Base-by-base conservation (phyloP, 2,329 filamentous ascomycete species). In the Aspergillus sp. region DNA sequence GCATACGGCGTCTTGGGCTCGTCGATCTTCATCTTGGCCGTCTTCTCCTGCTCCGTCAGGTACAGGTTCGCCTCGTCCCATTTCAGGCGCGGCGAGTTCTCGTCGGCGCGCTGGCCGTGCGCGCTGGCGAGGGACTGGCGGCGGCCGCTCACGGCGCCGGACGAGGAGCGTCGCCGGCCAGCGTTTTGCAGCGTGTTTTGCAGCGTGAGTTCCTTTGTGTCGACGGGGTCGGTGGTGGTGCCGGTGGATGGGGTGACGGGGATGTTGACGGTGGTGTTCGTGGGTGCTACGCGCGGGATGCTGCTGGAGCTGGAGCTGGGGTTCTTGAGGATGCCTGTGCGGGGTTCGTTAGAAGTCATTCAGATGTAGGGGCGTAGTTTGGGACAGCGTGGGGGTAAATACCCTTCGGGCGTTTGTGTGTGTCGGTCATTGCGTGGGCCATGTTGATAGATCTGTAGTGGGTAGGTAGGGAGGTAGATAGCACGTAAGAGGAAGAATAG, bases 41-140 rank as follows among this genome's bases (percentile, higher is more conserved):
- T 90, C 73, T 89, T 92, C 74, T 97, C 90, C 73, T 97, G 93
- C 76, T 99, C 94, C 7, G 94, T 94, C 49, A 99, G 82, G 75
- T 96, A 99, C 30, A 99, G 82, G 69, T 99, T 99, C 43, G 90
- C 94, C 77, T 99, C 94, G 72, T 99, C 94, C 94, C 94, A 99
- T 76, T 96, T 96, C 61, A 99, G 80, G 57, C 91, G 86, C 57
- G 89, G 87, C 53, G 82, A 86, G 52, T 79, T 80, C 45, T 84
- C 81, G 47, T 84, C 81, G 16, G 78, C 38, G 16, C 78, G 71
- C 16, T 78, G 14, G 16, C 40, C 19, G 19, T 42, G 72, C 32
- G 77, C 75, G 54, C 75, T 70, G 49, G 72, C 74, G 55, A 73
- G 73, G 1, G 88, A 92, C 59, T 86, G 87, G 47, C 90, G 86